Evolutionary conservation across 2,329 filamentous ascomycete genomes (phyloP), one percentile per base, ranked within the genome.

Genomic region (Neurospora crassa): DNA sequence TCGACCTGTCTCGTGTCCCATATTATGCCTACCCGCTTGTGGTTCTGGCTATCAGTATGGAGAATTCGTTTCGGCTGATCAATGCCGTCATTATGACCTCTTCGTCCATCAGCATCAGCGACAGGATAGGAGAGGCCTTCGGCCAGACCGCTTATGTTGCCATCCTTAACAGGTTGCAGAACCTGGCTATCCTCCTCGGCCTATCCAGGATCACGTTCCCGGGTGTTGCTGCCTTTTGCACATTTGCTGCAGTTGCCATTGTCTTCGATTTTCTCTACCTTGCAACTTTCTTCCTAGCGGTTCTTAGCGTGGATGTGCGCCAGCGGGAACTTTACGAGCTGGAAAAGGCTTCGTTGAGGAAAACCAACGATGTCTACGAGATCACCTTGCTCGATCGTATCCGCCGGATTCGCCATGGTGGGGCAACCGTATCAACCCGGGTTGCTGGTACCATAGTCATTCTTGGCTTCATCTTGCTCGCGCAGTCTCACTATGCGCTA

Each of bases 401-500:
- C n/a, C 79, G 89, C 3, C 86, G 88, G 69, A 41, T 74, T 16
- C 74, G 74, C 16, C 63, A 74, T 8, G 89, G 90, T n/a, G 88
- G 87, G 40, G 82, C 89, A 5, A 88, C 90, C 8, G 82, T 92
- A 73, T 92, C 90, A 47, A 94, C 92, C 1, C 86, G 92, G 40
- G 89, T 94, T 74, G 91, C 91, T 2, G 92, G 92, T 0, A 92
- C 91, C 0, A 85, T 90, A 14, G 89, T 93, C 40, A 90, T 93
- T 79, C 82, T 93, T 29, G 89, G 88, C 1, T 92, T 93, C 74
- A 87, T 94, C 7, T 78, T 93, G 18, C 88, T 90, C 63, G 88
- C 92, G 0, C 92, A 94, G 75, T 92, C 90, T 85, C 92, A 94
- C 76, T 94, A 94, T 74, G 91, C 92, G 74, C 89, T 90, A 67